A percentile compares a stretch with the other conserved stretches of the same genome.
Evolutionary conservation across 768 basidiomycete genomes (phyloP).

Genomic region (Gelatoporia subvermispora): DNA sequence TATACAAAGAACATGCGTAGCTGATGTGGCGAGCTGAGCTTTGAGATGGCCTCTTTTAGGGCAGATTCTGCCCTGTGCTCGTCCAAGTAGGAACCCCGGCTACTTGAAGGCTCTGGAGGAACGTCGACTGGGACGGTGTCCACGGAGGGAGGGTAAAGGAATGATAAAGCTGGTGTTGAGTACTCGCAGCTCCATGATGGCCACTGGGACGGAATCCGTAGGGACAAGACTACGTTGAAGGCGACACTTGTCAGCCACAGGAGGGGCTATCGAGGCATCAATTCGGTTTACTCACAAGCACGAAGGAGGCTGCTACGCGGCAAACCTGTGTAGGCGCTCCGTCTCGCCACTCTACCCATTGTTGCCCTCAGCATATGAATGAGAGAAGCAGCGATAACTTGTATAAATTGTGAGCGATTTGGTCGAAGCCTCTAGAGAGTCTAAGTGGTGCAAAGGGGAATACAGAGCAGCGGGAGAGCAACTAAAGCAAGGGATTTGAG

Average conservation of each 20-base stretch:
- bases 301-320: background rate
- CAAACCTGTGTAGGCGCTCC: too few relatives aligned
- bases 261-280: too few relatives aligned
- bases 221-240: background rate
- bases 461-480: background rate
- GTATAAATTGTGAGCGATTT: background rate
- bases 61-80: slow-evolving; percentile 25
- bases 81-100: slow-evolving; percentile 20
- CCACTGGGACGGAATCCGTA: background rate
- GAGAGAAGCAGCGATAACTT: background rate
- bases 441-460: background rate
- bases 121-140: background rate
- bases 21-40: slow-evolving; percentile 29
- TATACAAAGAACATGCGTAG: slow-evolving; percentile 36
- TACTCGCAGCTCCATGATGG: slow-evolving; percentile 1
- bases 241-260: too few relatives aligned
- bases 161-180: background rate
- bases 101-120: slow-evolving; percentile 20
- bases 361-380: slow-evolving; percentile 1
- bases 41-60: slow-evolving; percentile 30
- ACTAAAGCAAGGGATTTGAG: background rate
- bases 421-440: background rate
- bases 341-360: background rate
- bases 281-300: background rate
- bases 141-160: background rate